Conservation (phyloP, 805 yeast genomes). For the Candida maesae region DNA sequence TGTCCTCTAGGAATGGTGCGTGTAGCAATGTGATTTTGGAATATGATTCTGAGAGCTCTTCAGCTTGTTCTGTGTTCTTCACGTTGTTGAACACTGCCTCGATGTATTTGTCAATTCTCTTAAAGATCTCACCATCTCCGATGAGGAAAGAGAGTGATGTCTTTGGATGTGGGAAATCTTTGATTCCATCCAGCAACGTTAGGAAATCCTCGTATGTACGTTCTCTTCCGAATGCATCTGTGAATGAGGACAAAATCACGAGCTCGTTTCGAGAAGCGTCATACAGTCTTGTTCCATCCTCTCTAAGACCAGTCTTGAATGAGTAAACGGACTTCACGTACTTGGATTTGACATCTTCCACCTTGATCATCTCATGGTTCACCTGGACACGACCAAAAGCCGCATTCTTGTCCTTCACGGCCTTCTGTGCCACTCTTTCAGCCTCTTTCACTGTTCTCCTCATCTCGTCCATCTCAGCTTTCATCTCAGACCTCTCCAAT, state of each 20-base stretch:
- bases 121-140: constrained; percentile 7
- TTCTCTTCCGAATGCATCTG: constrained; percentile 12
- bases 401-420: neutral
- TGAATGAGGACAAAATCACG: constrained; percentile 15
- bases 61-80: neutral
- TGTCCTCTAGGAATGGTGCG: constrained; percentile 14
- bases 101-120: constrained; percentile 9
- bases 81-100: constrained; percentile 4
- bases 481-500: constrained; percentile 11
- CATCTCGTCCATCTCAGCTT: constrained; percentile 2
- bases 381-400: constrained; percentile 5
- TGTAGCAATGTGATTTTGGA: constrained; percentile 26
- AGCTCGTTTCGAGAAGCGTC: constrained; percentile 16
- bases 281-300: constrained; percentile 4
- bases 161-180: constrained; percentile 7
- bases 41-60: constrained; percentile 13
- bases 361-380: neutral
- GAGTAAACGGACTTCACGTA: constrained; percentile 12
- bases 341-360: neutral
- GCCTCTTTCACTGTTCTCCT: constrained; percentile 1
- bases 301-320: constrained; percentile 2
- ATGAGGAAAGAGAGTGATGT: constrained; percentile 19
- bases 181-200: constrained; percentile 6
- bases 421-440: constrained; percentile 1
- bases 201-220: constrained; percentile 17